A percentile compares a stretch with the other conserved stretches of the same genome.
phyloP scores from a whole-genome alignment of 2,329 filamentous ascomycete species.

The Penicillium sp. region DNA sequence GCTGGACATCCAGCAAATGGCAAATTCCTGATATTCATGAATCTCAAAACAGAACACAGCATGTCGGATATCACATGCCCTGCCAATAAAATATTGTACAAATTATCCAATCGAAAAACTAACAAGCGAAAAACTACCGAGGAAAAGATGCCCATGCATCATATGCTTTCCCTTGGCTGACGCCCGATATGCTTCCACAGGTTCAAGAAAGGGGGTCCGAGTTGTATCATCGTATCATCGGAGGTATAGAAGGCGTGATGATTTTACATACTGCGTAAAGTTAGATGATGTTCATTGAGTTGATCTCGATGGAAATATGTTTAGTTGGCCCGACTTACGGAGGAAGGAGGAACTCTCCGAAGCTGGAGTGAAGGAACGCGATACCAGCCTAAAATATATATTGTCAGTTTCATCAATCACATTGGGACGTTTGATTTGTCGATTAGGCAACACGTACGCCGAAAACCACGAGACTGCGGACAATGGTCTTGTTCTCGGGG shows the following conservation, averaged over 20 bases:
- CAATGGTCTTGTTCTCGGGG: constrained; percentile 66
- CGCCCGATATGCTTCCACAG: constrained; percentile 20
- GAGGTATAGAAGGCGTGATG: constrained; percentile 9
- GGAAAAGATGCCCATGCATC: constrained; percentile 12
- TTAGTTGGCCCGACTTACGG: constrained; percentile 42
- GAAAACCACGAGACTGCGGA: constrained; percentile 65
- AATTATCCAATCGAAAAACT: constrained; percentile 13
- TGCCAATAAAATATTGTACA: constrained; percentile 25
- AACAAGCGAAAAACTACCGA: constrained; percentile 13
- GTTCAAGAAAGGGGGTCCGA: constrained; percentile 12
- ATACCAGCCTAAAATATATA: constrained; percentile 56
- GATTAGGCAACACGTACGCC: constrained; percentile 52
- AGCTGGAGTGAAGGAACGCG: constrained; percentile 65
- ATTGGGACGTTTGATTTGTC: background rate
- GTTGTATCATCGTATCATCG: constrained; percentile 3
- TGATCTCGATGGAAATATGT: constrained; percentile 20
- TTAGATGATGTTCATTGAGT: constrained; percentile 3
- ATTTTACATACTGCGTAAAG: constrained; percentile 13
- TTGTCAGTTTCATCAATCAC: constrained; percentile 11
- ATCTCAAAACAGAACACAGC: constrained; percentile 4
- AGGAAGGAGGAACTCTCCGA: constrained; percentile 65
- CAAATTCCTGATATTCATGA: constrained; percentile 24
- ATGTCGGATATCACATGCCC: constrained; percentile 8
- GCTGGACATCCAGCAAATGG: constrained; percentile 15
- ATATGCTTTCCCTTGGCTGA: constrained; percentile 13